Base-by-base conservation (phyloP, 495 filamentous ascomycete species). In the Chaetomium tenue region DNA sequence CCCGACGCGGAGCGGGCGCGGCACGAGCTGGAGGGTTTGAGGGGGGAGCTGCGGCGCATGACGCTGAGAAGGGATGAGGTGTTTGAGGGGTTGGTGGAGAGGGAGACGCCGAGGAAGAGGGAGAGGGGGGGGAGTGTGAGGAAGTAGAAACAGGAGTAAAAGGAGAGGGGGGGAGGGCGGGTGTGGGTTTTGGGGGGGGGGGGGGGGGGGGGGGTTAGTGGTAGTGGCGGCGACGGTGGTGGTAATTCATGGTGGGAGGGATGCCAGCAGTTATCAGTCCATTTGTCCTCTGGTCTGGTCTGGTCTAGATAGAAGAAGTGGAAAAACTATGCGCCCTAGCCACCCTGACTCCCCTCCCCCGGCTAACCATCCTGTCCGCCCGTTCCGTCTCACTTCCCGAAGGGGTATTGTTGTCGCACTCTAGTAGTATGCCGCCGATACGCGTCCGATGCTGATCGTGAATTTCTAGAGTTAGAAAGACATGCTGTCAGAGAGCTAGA, bases 1-100 rank as follows among this genome's bases (percentile, higher is more conserved):
- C 84, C 84, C 16, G 88, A 93, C 66, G 75, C 82, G 30, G 82
- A 88, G 56, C 80, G 82, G 28, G 91, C 91, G 26, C 80, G 87
- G 63, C 70, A 79, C 18, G 85, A 88, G 72, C 81, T 93, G 48
- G 88, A 88, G 68, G 76, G 79, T 47, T 69, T 90, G 63, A 82
- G 88, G 55, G 74, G 70, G 15, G 87, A 92, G 70, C 73, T 93
- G 33, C 74, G 78, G 28, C 73, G 77, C 22, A 74, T 90, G 51
- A 86, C 77, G 50, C 76, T 74, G 66, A 73, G 82, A 65, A 82
- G 91, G 52, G 89, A 95, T 71, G 80, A 72, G 30, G 81, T 91
- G 66, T 91, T 93, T 73, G 91, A 90, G 63, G 79, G 74, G 7
- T 61, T 84, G 23, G 81, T 84, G 3, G 82, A 85, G 67, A 76